A percentile compares a stretch with the other conserved stretches of the same genome.
Conservation (phyloP, 78 protist species). For the Dictyostelium brefeldianum region DNA sequence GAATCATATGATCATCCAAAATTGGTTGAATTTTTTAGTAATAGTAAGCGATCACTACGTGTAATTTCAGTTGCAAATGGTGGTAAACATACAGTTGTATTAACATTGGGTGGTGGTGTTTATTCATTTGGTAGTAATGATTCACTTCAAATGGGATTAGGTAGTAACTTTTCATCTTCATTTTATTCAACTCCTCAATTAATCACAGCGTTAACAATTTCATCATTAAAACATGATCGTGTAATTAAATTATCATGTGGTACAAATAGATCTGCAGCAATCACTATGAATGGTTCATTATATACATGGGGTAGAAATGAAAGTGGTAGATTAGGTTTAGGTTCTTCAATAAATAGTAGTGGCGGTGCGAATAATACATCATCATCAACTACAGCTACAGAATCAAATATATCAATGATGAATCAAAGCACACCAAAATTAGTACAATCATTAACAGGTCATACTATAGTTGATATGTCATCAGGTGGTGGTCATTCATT, state of each 20-base stretch:
- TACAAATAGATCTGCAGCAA: slow-evolving; percentile 26
- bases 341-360: too few relatives aligned
- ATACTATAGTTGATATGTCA: slow-evolving; percentile 12
- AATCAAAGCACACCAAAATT: slow-evolving; percentile 28
- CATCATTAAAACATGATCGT: background rate
- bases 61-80: slow-evolving; percentile 18
- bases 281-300: slow-evolving; percentile 8
- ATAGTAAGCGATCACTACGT: background rate
- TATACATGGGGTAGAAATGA: slow-evolving; percentile 77
- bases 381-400: too few relatives aligned
- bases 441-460: slow-evolving; percentile 27
- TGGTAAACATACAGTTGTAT: slow-evolving; percentile 47
- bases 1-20: slow-evolving; percentile 24
- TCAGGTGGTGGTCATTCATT: slow-evolving; percentile 70
- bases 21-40: slow-evolving; percentile 10
- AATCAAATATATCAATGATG: background rate
- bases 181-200: background rate
- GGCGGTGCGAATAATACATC: too few relatives aligned
- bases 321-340: slow-evolving; percentile 64
- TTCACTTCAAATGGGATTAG: slow-evolving; percentile 45
- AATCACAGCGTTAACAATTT: background rate
- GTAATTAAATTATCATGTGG: slow-evolving; percentile 17
- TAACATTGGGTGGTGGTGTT: background rate
- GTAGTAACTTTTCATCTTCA: background rate
- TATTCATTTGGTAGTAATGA: slow-evolving; percentile 66